Evolutionary conservation across 257 asterid genomes (phyloP), one percentile per base, ranked within the genome.

Genomic region (Hygrophila difformis): DNA sequence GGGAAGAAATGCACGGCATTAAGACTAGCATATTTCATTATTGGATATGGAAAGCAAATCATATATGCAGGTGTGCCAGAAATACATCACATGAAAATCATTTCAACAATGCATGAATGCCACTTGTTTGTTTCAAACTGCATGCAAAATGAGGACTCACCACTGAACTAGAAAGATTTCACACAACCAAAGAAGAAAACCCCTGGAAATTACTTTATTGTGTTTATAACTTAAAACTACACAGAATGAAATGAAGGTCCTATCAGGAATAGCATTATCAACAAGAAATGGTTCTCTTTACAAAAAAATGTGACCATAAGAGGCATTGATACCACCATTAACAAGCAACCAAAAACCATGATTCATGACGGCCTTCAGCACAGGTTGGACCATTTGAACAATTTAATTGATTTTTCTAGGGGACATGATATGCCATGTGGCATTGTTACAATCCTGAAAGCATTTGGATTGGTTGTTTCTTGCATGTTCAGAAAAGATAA

Each of bases 1-100:
- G 20, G 49, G 10, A 18, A 36, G 37, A 33, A 58, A 29, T 35
- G 46, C 22, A 41, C 46, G 33, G 51, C 39, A 45, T 33, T 18
- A 51, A 16, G 40, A 33, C 33, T 17, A 54, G 49, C 15, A 42
- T 6, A 20, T 20, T 18, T 6, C 1, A 14, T 2, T 14, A 4
- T 9, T 33, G 37, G 12, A 0, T 3, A 33, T 3, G 37, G 10
- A 10, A 33, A 9, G 12, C 3, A 33, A 33, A 33, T 4, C 3
- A 33, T 2, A 12, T 5, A 9, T 33, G 37, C 45, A 33, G 12
- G 37, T 5, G 12, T 33, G 37, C 45, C 57, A 44, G 21, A 12
- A 37, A 49, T 17, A 40, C 22, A 57, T 10, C 40, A 42, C 40
- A 19, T 8, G 39, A 36, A 26, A 36, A 18, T 52, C 46, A 29